A percentile compares a stretch with the other conserved stretches of the same genome.
Conservation (phyloP, 768 basidiomycete genomes). For the Rhodotorula kratochvilovae region DNA sequence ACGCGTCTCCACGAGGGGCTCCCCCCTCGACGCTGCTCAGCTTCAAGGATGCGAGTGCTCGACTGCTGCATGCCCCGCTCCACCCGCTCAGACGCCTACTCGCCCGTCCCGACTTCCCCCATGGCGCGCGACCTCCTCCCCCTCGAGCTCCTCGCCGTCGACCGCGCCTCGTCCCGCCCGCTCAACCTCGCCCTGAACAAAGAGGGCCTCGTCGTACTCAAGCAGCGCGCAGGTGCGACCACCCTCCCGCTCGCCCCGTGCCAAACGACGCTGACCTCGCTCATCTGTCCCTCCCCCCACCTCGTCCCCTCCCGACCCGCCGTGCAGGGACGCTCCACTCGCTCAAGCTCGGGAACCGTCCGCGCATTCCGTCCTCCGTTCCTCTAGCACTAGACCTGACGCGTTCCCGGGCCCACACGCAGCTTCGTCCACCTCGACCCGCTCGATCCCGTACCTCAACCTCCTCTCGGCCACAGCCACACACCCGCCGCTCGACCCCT, state of each 20-base stretch:
- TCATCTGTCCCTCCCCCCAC: neutral
- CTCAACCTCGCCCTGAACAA: slow-evolving; percentile 9
- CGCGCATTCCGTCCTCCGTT: neutral
- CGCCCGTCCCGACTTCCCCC: neutral
- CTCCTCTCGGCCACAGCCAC: slow-evolving; percentile 1
- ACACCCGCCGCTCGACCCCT: neutral
- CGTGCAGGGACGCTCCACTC: neutral
- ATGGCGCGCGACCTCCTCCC: neutral
- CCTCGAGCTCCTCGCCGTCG: slow-evolving; percentile 2
- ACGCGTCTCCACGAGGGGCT: no score
- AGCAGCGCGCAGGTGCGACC: neutral
- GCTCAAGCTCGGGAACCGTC: slow-evolving; percentile 2
- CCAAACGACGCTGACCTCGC: neutral
- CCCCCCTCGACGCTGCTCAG: no score
- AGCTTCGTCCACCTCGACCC: slow-evolving; percentile 9
- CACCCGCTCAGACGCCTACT: neutral
- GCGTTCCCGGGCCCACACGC: neutral
- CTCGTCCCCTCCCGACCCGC: neutral
- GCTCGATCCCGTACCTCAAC: slow-evolving; percentile 10
- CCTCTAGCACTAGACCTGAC: neutral
- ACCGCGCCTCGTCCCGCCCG: neutral
- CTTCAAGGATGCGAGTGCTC: no score
- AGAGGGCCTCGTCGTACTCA: neutral
- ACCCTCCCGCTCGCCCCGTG: no score
- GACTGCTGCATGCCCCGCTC: no score